Evolutionary conservation across 257 asterid species (phyloP).

Genomic region (Solanum tarapatanum): DNA sequence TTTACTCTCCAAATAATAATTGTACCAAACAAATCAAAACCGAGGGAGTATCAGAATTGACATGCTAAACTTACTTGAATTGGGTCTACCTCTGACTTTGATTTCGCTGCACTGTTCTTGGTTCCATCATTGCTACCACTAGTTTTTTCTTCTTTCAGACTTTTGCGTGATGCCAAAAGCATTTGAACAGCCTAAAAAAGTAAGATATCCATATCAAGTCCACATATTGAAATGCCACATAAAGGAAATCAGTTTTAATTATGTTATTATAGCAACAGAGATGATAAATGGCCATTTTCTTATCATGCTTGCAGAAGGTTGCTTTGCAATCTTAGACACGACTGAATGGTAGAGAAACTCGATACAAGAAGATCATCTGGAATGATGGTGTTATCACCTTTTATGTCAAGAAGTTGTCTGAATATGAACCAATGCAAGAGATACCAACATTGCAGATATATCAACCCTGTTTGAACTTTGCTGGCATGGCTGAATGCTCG

Average conservation of each 20-base stretch:
- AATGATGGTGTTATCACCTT: background rate
- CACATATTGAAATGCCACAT: background rate
- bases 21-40: background rate
- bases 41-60: background rate
- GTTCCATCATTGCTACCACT: conserved; percentile 11
- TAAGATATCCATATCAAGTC: background rate
- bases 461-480: background rate
- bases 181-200: conserved; percentile 54
- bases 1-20: background rate
- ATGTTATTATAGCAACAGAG: background rate
- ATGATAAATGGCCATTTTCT: background rate
- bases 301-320: background rate
- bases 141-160: conserved; percentile 37
- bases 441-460: background rate
- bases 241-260: background rate
- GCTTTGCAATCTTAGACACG: background rate
- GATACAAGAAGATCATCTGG: background rate
- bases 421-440: background rate
- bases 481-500: background rate
- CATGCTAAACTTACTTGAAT: conserved; percentile 51
- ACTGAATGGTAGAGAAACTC: background rate
- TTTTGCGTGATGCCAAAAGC: conserved; percentile 61
- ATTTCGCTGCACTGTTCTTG: conserved; percentile 14
- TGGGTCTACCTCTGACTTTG: conserved; percentile 45
- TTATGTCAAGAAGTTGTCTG: background rate